Conservation (phyloP, 83 land plant genomes). For the Picea mariana region DNA sequence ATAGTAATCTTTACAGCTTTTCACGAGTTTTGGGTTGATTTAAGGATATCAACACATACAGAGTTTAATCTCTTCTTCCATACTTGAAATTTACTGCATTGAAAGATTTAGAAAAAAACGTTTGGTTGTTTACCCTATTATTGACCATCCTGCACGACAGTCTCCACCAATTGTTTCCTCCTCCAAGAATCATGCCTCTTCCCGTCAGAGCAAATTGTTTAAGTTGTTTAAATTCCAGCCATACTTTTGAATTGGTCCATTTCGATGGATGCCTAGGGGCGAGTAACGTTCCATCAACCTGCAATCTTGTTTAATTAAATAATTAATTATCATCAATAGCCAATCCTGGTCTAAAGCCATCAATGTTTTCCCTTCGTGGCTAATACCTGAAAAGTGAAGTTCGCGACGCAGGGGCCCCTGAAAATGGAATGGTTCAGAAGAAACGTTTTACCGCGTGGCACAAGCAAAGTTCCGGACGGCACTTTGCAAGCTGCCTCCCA, state of each 20-base stretch:
- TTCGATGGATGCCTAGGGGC: neutral
- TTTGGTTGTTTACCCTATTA: too few species aligned
- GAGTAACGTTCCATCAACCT: constrained; percentile 2
- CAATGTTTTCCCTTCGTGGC: too few species aligned
- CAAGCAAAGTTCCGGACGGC: constrained; percentile 19
- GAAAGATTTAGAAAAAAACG: too few species aligned
- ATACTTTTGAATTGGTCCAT: neutral
- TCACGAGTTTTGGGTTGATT: too few species aligned
- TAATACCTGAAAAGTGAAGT: neutral
- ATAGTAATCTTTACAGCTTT: too few species aligned
- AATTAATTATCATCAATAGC: too few species aligned
- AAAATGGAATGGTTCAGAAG: constrained; percentile 23
- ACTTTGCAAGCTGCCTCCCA: constrained; percentile 46
- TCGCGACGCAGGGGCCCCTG: constrained; percentile 30
- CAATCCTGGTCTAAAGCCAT: too few species aligned
- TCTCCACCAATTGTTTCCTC: neutral
- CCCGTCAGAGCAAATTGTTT: neutral
- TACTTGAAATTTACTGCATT: too few species aligned
- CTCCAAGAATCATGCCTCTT: neutral
- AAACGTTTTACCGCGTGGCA: constrained; percentile 32
- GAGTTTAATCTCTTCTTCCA: too few species aligned
- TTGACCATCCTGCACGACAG: neutral
- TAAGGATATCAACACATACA: too few species aligned
- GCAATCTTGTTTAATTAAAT: too few species aligned
- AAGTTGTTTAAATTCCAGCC: constrained; percentile 2